Evolutionary conservation across 2,329 filamentous ascomycete genomes (phyloP), one percentile per base, ranked within the genome.

Genomic region (Colletotrichum incanum): DNA sequence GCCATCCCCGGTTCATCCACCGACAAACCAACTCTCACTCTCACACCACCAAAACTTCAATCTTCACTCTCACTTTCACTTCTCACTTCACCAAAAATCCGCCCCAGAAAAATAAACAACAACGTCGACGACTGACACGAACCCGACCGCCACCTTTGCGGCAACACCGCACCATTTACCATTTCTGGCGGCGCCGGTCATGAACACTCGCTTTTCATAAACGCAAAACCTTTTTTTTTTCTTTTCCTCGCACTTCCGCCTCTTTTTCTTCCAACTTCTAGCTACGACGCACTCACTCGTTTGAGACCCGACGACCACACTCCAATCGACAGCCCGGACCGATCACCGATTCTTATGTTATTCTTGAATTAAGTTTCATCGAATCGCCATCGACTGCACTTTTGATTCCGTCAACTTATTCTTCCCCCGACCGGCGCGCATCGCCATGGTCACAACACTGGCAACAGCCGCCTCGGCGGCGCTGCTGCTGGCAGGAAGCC

Each of bases 381-480:
- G 3, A 52, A 23, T 8, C 28, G 28, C 23, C 47, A 6, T 5
- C 16, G 20, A 9, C 16, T 41, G 37, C 43, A 23, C 26, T 31
- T 45, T 37, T 52, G 2, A 66, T 55, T 12, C 39, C 28, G 23
- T 31, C 28, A 16, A 26, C 9, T 20, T 18, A 28, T 31, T 34
- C 26, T 3, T 16, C 31, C 54, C 31, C 54, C 63, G 63, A 60
- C 67, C 68, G 67, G 67, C 66, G 31, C 52, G 43, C 20, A 55
- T 64, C 68, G 61, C 69, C 69, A 74, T 74, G 72, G 65, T 73
- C 70, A 45, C 54, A 37, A 68, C 72, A 43, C 56, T 74, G 23
- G 60, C 65, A 28, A 37, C 65, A 12, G 70, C 41, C 70, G 70
- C 72, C 28, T 68, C 69, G 23, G 72, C 70, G 56, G 72, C 70